These are phyloP conservation scores for Bryum argenteum DNA, from an alignment of 225 moss, liverwort and hornwort genomes.

Conservation along the genomic window DNA sequence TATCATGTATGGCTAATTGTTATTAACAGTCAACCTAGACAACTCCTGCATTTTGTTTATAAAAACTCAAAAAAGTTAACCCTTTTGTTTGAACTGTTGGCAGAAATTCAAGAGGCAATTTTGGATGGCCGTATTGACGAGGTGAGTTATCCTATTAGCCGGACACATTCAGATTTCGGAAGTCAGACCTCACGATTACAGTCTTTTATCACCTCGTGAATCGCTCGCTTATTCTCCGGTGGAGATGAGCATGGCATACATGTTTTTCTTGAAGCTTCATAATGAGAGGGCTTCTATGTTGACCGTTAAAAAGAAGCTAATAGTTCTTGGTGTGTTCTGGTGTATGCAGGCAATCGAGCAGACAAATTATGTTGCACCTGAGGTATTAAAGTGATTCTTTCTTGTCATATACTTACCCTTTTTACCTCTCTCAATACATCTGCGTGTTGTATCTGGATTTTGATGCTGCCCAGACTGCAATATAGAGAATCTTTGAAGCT, in stretches of 20 bases:
- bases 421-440: not conserved
- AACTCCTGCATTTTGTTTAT: not conserved
- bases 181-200: not conserved
- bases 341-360: slow-evolving; percentile 43
- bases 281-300: not conserved
- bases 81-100: slow-evolving; percentile 6
- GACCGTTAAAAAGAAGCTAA: slow-evolving; percentile 15
- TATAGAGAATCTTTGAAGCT: not conserved
- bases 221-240: not conserved
- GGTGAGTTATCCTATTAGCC: slow-evolving; percentile 22
- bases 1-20: not conserved
- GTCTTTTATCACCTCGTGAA: not conserved
- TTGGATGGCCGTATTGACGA: slow-evolving; percentile 46
- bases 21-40: not conserved
- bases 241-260: not conserved
- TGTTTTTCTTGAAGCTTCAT: not conserved
- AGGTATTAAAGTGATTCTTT: slow-evolving; percentile 25
- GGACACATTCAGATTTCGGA: slow-evolving; percentile 14
- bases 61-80: not conserved
- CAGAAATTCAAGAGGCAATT: slow-evolving; percentile 42
- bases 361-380: slow-evolving; percentile 42
- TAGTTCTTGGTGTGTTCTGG: slow-evolving; percentile 13
- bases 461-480: not conserved
- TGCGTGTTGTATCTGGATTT: not conserved
- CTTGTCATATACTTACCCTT: not conserved